Conservation (phyloP, 2,329 filamentous ascomycete species). For the Claviceps sp. region DNA sequence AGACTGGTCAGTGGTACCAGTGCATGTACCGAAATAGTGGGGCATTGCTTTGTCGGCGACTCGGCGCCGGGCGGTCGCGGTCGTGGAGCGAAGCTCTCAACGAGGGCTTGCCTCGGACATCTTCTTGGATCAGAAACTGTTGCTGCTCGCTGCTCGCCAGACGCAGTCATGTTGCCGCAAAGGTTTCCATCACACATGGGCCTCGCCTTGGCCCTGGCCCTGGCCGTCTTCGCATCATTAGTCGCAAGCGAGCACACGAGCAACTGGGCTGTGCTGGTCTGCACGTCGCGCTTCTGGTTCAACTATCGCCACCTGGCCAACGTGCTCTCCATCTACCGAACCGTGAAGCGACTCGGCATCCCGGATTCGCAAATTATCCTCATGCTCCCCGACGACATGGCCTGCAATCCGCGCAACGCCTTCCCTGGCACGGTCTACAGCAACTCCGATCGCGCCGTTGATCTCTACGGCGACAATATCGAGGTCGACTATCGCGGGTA, state of each 20-base stretch:
- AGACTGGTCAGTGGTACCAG: no score
- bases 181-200: conserved; percentile 28
- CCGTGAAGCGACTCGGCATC: conserved; percentile 93
- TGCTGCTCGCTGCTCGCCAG: background rate
- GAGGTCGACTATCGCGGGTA: conserved; percentile 98
- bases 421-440: conserved; percentile 98
- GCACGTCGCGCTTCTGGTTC: conserved; percentile 98
- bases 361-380: conserved; percentile 98
- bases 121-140: background rate
- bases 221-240: conserved; percentile 30
- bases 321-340: conserved; percentile 92
- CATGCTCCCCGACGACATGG: conserved; percentile 99
- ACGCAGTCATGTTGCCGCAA: conserved; percentile 31
- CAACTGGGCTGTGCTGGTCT: conserved; percentile 98
- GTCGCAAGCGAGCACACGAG: conserved; percentile 71
- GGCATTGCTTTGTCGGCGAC: no score
- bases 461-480: conserved; percentile 96
- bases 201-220: conserved; percentile 31
- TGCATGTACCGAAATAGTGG: no score
- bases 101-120: background rate
- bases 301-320: conserved; percentile 98
- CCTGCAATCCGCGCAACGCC: conserved; percentile 95
- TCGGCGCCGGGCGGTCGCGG: no score
- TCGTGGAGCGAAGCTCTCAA: no score
- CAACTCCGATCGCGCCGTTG: conserved; percentile 88